Conservation (phyloP, 2,329 filamentous ascomycete genomes). For the Ceratocystis colombiana region DNA sequence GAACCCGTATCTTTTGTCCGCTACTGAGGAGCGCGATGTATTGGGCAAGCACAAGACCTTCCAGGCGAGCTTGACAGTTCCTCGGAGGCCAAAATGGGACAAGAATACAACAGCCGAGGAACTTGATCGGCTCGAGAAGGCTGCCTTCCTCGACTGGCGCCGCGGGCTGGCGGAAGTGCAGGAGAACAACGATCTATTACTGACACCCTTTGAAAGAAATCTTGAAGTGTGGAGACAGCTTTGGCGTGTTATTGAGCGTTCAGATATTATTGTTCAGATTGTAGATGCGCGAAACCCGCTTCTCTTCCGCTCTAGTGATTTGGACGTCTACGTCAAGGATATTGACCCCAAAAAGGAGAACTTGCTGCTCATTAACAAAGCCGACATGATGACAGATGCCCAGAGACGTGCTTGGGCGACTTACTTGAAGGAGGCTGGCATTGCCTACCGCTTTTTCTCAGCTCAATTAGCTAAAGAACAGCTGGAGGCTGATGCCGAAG, state of each 20-base stretch:
- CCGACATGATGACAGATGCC: constrained; percentile 90
- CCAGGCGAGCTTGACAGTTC: constrained; percentile 70
- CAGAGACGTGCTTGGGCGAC: constrained; percentile 79
- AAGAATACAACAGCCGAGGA: constrained; percentile 70
- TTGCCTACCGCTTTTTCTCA: constrained; percentile 94
- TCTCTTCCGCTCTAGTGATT: constrained; percentile 84
- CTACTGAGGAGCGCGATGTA: constrained; percentile 68
- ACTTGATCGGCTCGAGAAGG: constrained; percentile 67
- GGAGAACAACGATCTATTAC: constrained; percentile 84
- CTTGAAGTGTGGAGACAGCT: constrained; percentile 95
- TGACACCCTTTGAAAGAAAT: constrained; percentile 97
- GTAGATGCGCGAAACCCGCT: constrained; percentile 93
- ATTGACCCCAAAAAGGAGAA: constrained; percentile 83
- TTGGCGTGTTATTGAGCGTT: constrained; percentile 96
- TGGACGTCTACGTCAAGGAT: constrained; percentile 90
- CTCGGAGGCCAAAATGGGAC: constrained; percentile 83
- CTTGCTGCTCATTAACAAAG: constrained; percentile 90
- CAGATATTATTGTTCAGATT: constrained; percentile 93
- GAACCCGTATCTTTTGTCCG: constrained; percentile 85
- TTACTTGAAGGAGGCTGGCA: constrained; percentile 69
- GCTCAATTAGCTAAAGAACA: constrained; percentile 81
- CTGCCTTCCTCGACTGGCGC: constrained; percentile 77
- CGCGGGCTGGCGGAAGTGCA: constrained; percentile 84
- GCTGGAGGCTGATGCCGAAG: constrained; percentile 53
- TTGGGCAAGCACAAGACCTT: constrained; percentile 76